Evolutionary conservation across 371 early-diverging fungal genomes (phyloP).

Genomic region (Apophysomyces sp.): DNA sequence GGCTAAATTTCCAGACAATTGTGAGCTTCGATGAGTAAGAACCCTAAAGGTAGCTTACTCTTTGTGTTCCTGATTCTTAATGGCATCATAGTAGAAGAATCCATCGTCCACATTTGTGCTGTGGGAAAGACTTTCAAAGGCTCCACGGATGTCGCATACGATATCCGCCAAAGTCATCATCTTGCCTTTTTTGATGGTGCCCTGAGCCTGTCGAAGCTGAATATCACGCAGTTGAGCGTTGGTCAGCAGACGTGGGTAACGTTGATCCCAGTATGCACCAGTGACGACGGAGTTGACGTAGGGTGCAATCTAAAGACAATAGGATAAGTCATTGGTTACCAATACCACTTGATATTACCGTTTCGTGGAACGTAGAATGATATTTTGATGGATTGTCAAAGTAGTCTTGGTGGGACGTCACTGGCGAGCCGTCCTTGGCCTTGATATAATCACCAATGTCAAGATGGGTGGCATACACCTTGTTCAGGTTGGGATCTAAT

Average conservation of each 20-base stretch:
- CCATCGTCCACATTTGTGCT: conserved; percentile 89
- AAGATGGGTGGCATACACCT: conserved; percentile 81
- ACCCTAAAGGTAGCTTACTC: conserved; percentile 41
- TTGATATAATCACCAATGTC: conserved; percentile 79
- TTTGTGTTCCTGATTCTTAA: conserved; percentile 68
- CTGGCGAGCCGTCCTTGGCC: conserved; percentile 63
- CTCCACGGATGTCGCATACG: conserved; percentile 92
- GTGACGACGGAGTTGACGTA: conserved; percentile 88
- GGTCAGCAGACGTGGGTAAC: conserved; percentile 89
- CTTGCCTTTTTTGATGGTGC: conserved; percentile 54
- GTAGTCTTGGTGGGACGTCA: conserved; percentile 69
- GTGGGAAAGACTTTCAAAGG: conserved; percentile 90
- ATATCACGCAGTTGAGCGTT: conserved; percentile 73
- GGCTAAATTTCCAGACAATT: conserved; percentile 31
- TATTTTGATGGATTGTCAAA: conserved; percentile 79
- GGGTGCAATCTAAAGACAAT: conserved; percentile 73
- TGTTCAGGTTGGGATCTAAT: conserved; percentile 57
- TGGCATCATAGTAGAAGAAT: conserved; percentile 90
- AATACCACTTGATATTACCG: too few species aligned
- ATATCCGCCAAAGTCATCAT: conserved; percentile 92
- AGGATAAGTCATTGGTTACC: neutral
- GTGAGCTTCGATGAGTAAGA: neutral
- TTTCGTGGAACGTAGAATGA: conserved; percentile 82
- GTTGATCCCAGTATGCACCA: conserved; percentile 92
- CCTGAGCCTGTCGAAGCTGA: conserved; percentile 52